Percentiles rank a stretch among this genome's conserved stretches.
phyloP scores from a whole-genome alignment of 2,329 filamentous ascomycete genomes.

The Aspergillus viridinutans region DNA sequence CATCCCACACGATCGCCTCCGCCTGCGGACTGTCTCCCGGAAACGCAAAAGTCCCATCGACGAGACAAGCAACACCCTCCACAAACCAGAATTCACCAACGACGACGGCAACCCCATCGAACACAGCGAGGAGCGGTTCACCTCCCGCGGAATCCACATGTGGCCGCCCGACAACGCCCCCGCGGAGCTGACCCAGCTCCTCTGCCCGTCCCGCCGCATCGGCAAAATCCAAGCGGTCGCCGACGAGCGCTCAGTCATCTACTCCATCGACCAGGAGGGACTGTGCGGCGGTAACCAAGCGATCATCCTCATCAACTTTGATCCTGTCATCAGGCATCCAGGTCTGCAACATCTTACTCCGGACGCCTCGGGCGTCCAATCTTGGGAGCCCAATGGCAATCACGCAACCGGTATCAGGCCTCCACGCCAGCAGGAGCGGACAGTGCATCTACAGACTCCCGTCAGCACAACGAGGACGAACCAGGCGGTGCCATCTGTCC shows the following conservation, averaged over 20 bases:
- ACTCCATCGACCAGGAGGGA: constrained; percentile 31
- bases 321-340: constrained; percentile 32
- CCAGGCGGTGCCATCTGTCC: constrained; percentile 19
- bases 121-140: constrained; percentile 37
- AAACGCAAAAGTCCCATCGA: constrained; percentile 39
- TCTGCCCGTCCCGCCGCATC: constrained; percentile 35
- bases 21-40: constrained; percentile 40
- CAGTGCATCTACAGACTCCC: constrained; percentile 1
- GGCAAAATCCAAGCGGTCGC: constrained; percentile 32
- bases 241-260: constrained; percentile 40
- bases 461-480: constrained; percentile 6
- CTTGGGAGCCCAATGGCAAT: background rate
- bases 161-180: constrained; percentile 42
- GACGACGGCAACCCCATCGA: constrained; percentile 24
- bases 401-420: background rate
- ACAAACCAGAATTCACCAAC: constrained; percentile 24
- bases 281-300: constrained; percentile 22
- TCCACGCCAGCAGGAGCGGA: constrained; percentile 6
- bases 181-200: constrained; percentile 32
- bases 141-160: constrained; percentile 35
- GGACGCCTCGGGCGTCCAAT: background rate
- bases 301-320: constrained; percentile 39
- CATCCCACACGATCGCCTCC: constrained; percentile 35
- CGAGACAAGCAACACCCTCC: constrained; percentile 27
- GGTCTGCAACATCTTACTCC: constrained; percentile 10